Evolutionary conservation across 176 grass and related monocot genomes (phyloP), one percentile per base, ranked within the genome.

Genomic region (Tuctoria greenei): DNA sequence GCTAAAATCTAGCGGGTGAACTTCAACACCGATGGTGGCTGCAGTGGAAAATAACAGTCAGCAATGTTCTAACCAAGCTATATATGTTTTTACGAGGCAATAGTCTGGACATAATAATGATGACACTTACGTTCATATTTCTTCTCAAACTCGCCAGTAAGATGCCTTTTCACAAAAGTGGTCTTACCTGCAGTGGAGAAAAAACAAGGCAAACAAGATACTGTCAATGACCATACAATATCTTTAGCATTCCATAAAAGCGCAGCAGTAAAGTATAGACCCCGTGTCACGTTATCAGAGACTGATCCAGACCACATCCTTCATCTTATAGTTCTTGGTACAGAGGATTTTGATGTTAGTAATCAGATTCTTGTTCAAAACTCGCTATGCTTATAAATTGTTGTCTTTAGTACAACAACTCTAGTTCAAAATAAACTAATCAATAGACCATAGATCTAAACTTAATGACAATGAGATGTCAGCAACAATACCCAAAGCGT

Each of bases 81-180:
- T 23, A 73, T 54, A 54, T 54, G 51, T 54, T 36, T 63, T 37
- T 13, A 10, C 4, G 45, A 63, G 63, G 10, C 4, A 74, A 73
- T 44, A 35, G 21, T 66, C 20, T 21, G 18, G 38, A 36, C 49
- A 71, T 9, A 50, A 75, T 45, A 31, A 31, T 31, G 15, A 40
- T 34, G 60, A 56, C 66, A 70, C 85, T 78, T 64, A 91, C 89
- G 20, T 21, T 91, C 85, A 36, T 88, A 91, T 75, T 91, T 91
- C 81, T 92, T 92, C 69, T 92, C 90, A 26, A 92, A 92, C 7
- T 92, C 90, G 0, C 90, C 90, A 82, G 90, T 93, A 18, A 93
- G 90, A 89, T 93, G 90, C 80, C 90, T 89, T 47, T 93, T 93
- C 71, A 93, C 90, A 86, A 92, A 92, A 20, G 90, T 92, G 4